Conservation (phyloP, 805 yeast species). For the Alloascoidea africana region DNA sequence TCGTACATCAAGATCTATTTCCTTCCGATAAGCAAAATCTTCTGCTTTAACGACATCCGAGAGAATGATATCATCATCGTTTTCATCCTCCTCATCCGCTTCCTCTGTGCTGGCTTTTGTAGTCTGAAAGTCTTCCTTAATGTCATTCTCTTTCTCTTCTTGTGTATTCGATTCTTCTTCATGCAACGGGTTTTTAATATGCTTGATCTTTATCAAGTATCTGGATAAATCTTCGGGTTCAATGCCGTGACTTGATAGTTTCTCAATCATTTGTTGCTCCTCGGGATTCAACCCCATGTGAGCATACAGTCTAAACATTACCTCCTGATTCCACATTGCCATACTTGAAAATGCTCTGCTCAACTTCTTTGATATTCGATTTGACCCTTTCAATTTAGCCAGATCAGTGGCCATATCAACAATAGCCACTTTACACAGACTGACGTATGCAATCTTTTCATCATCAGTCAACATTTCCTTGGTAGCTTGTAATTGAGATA, state of each 20-base stretch:
- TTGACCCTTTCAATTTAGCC: conserved; percentile 36
- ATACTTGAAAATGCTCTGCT: conserved; percentile 60
- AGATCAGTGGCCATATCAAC: conserved; percentile 75
- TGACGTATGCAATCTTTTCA: conserved; percentile 86
- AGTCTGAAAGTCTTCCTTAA: conserved; percentile 2
- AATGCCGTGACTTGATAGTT: conserved; percentile 71
- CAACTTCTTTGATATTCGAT: conserved; percentile 39
- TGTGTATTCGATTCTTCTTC: conserved; percentile 10
- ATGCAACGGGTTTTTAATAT: conserved; percentile 34
- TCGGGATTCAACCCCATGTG: conserved; percentile 70
- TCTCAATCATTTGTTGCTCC: conserved; percentile 80
- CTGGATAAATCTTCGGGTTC: conserved; percentile 55
- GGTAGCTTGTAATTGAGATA: conserved; percentile 65
- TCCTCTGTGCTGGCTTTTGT: conserved; percentile 5
- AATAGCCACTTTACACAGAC: conserved; percentile 58
- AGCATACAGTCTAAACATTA: conserved; percentile 55
- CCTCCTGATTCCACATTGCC: conserved; percentile 71
- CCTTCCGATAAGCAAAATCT: conserved; percentile 17
- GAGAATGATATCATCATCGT: neutral
- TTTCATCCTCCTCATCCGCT: conserved; percentile 3
- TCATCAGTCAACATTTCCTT: conserved; percentile 66
- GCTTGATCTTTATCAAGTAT: conserved; percentile 36
- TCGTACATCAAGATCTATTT: conserved; percentile 55
- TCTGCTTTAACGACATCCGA: conserved; percentile 1
- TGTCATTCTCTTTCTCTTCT: conserved; percentile 2